Percentiles rank a stretch among this genome's conserved stretches.
phyloP scores from a whole-genome alignment of 2,329 filamentous ascomycete genomes.

The Magnaporthales sp. region DNA sequence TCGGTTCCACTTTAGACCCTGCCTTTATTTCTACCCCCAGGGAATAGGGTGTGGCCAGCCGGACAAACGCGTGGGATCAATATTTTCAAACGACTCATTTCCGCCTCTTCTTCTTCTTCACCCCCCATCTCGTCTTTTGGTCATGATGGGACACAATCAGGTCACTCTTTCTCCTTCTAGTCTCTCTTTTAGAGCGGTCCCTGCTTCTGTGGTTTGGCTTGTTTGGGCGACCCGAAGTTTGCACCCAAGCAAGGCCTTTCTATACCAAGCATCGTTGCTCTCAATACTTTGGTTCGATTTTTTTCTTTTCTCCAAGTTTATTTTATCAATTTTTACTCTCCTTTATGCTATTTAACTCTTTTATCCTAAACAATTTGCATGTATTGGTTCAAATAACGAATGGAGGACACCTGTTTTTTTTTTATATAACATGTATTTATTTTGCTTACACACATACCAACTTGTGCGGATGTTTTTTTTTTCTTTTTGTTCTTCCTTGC shows the following conservation, averaged over 20 bases:
- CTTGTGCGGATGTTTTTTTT: too few relatives aligned
- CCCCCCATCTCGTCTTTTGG: not conserved
- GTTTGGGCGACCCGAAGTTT: too few relatives aligned
- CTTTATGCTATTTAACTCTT: not conserved
- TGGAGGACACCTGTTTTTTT: not conserved
- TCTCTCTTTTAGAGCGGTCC: not conserved
- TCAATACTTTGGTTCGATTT: not conserved
- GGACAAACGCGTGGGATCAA: too few relatives aligned
- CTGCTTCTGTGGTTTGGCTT: not conserved
- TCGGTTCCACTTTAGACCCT: not conserved
- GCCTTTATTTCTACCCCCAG: not conserved
- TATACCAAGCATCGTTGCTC: not conserved
- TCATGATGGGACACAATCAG: not conserved
- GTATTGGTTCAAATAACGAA: not conserved
- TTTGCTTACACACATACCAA: too few relatives aligned
- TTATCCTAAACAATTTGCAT: not conserved
- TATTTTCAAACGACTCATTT: not conserved
- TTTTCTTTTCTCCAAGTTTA: not conserved
- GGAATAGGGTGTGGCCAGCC: not conserved
- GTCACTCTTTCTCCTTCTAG: not conserved
- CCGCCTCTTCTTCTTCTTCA: not conserved
- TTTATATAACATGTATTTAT: not conserved
- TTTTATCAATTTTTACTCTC: not conserved
- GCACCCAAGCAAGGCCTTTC: not conserved
- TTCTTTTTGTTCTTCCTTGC: not conserved